Evolutionary conservation across 2,329 filamentous ascomycete genomes (phyloP), one percentile per base, ranked within the genome.

Genomic region (Colletotrichum spaethianum): DNA sequence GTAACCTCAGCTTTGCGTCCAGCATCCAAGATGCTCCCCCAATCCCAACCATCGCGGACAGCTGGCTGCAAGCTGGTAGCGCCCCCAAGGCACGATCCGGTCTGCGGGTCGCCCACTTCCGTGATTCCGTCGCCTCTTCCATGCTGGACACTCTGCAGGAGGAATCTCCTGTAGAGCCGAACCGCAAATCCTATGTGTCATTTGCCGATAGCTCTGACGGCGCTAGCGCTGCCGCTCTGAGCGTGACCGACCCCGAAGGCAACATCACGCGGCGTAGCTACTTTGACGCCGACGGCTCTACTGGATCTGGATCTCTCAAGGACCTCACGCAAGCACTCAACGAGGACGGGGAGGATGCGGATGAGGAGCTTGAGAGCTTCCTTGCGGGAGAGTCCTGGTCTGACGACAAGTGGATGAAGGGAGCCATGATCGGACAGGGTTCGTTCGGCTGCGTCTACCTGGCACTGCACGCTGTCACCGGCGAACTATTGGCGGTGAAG

Each of bases 401-500:
- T 75, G 95, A 98, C 74, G 93, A 96, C 85, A 97, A 98, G 82
- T 99, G 97, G 94, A 98, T 99, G 95, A 98, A 98, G 86, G 96
- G 96, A 79, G 95, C 96, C 40, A 87, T 98, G 74, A 99, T 99
- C 76, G 96, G 96, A 40, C 95, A 98, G 83, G 96, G 96, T 74
- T 98, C 95, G 5, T 99, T 99, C 79, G 96, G 96, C 78, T 95
- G 93, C 77, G 96, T 99, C 64, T 99, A 97, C 83, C 89, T 99
- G 60, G 96, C 96, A 33, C 88, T 99, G 40, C 96, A 99, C 81
- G 94, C 96, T 62, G 93, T 99, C 66, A 99, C 96, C 23, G 96
- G 96, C 79, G 96, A 98, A 83, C 92, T 99, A 53, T 94, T 99
- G 86, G 96, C 96, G 28, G 96, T 99, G 72, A 99, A 99, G 86